Conservation (phyloP, 208 protist genomes). For the Strigomonas culicis region DNA sequence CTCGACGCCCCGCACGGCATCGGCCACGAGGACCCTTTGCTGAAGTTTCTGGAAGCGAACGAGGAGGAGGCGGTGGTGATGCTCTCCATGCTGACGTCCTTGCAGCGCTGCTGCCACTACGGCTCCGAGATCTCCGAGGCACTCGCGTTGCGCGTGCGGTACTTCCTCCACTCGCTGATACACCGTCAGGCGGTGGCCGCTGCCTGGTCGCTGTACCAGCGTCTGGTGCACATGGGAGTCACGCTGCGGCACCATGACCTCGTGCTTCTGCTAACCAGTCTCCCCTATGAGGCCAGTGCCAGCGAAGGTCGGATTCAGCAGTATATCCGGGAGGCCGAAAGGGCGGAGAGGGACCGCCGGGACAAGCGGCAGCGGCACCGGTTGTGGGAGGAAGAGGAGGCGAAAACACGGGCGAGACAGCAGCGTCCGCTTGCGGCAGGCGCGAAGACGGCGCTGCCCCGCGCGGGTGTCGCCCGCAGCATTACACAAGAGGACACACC, state of each 20-base stretch:
- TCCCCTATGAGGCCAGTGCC: constrained; percentile 62
- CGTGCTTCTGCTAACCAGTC: constrained; percentile 56
- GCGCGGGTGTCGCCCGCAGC: too few species aligned
- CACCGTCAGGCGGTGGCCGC: constrained; percentile 54
- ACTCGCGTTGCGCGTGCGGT: constrained; percentile 55
- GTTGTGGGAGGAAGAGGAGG: constrained; percentile 7
- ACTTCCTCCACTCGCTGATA: constrained; percentile 69
- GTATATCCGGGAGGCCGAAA: constrained; percentile 18
- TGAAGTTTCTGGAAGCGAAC: constrained; percentile 62
- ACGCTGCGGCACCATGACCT: constrained; percentile 68
- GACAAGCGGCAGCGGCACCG: constrained; percentile 11
- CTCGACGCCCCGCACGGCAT: neutral
- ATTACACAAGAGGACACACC: neutral
- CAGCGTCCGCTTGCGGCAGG: too few species aligned
- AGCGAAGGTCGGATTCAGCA: constrained; percentile 17
- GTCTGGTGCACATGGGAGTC: constrained; percentile 60
- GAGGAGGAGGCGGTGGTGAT: constrained; percentile 68
- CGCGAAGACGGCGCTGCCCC: neutral
- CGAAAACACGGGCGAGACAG: neutral
- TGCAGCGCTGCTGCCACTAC: constrained; percentile 73
- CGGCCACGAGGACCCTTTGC: constrained; percentile 35
- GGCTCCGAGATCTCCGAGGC: constrained; percentile 70
- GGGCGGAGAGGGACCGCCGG: constrained; percentile 21
- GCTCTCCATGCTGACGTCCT: constrained; percentile 77
- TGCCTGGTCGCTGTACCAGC: constrained; percentile 62